Conservation (phyloP, 1,284 basidiomycete species). For the Tilletiaria anomala region DNA sequence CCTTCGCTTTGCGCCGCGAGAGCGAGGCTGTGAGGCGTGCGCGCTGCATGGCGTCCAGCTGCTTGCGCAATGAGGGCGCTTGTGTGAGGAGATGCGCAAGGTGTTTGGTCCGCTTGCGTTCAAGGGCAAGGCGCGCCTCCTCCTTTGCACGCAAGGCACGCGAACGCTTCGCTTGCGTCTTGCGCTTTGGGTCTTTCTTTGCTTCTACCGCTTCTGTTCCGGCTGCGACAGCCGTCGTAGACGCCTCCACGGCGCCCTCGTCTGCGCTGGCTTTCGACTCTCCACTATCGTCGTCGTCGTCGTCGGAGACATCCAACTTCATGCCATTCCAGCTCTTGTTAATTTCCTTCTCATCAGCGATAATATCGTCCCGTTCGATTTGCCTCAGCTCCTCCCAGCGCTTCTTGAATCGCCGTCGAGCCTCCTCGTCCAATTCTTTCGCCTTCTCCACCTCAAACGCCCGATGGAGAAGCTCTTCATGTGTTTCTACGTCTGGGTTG, state of each 20-base stretch:
- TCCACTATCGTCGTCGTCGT: conserved; percentile 1
- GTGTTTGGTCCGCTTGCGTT: conserved; percentile 14
- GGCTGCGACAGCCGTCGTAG: not conserved
- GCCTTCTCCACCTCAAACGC: conserved; percentile 56
- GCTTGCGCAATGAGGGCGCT: conserved; percentile 9
- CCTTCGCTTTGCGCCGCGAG: conserved; percentile 10
- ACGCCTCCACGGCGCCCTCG: conserved; percentile 1
- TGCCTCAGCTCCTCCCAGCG: conserved; percentile 1
- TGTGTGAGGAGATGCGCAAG: conserved; percentile 13
- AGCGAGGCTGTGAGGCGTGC: conserved; percentile 9
- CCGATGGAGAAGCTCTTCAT: conserved; percentile 57
- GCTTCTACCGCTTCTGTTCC: conserved; percentile 1
- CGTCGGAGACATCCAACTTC: conserved; percentile 10
- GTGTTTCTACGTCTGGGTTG: conserved; percentile 66
- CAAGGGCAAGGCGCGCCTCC: conserved; percentile 5
- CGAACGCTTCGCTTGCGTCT: conserved; percentile 16
- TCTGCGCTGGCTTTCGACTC: conserved; percentile 5
- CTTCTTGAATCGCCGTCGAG: conserved; percentile 7
- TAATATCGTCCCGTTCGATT: not conserved
- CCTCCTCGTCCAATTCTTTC: conserved; percentile 48
- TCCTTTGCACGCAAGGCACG: conserved; percentile 13
- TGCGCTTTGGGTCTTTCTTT: conserved; percentile 13
- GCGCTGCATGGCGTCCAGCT: conserved; percentile 4
- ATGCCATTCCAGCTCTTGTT: conserved; percentile 4
- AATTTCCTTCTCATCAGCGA: not conserved